Evolutionary conservation across 805 yeast species (phyloP), one percentile per base, ranked within the genome.

Genomic region (Teunomyces lycoperdinae): DNA sequence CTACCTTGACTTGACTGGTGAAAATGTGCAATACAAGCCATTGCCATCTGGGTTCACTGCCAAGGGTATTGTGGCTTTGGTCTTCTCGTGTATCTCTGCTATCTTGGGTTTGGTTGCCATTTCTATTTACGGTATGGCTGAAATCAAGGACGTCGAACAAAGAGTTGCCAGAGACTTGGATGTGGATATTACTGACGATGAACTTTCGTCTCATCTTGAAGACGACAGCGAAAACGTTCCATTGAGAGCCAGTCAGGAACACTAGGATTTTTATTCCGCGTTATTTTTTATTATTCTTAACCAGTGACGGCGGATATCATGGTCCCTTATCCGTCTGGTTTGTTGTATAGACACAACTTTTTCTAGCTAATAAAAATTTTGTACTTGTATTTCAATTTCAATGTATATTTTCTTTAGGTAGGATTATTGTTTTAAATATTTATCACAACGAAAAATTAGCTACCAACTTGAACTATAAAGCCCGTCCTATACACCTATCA

Each of bases 21-120:
- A 89, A 72, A 84, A 85, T 64, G 74, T 77, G 34, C 97, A 91
- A 72, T 73, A 55, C 30, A 72, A 74, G 54, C 57, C 70, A 36
- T 78, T 94, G 60, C 98, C 98, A 41, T 63, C 76, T 40, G 97
- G 97, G 14, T 94, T 94, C 80, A 92, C 98, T 44, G 88, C 96
- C 49, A 84, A 86, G 64, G 99, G 99, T 75, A 84, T 86, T 64
- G 96, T 92, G 46, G 98, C 98, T 9, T 73, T 94, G 67, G 92
- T 86, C 14, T 92, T 94, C 77, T 89, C 97, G 5, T 81, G 88
- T 76, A 61, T 92, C 57, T 80, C 96, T 43, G 99, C 94, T 62
- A 63, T 89, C 53, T 68, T 89, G 14, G 99, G 99, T 68, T 72
- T 91, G 70, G 74, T 71, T 48, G 78, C 85, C 56, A 88, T 94